phyloP scores from a whole-genome alignment of 305 asterid genomes.

The Fraxinus angustifolia region DNA sequence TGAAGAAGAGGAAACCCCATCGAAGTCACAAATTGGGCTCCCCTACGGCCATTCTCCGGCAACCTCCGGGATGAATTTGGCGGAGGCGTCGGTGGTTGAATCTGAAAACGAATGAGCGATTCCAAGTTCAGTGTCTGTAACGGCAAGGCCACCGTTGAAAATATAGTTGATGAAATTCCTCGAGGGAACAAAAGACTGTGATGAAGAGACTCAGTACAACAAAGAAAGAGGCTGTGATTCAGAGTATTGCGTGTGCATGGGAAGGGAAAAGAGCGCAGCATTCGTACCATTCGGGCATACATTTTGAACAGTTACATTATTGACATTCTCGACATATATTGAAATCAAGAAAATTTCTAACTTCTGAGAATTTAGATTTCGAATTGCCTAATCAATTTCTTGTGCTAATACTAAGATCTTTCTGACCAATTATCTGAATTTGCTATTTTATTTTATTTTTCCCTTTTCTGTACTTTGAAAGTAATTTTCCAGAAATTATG shows the following conservation, averaged over 20 bases:
- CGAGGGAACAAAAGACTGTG: conserved; percentile 59
- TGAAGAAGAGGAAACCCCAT: neutral
- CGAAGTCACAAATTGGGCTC: conserved; percentile 13
- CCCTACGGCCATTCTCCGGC: conserved; percentile 24
- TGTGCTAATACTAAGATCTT: neutral
- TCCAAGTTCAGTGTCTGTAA: neutral
- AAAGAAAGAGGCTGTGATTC: conserved; percentile 36
- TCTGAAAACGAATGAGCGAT: conserved; percentile 5
- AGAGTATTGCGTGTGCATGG: conserved; percentile 46
- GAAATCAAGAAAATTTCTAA: neutral
- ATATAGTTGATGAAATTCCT: conserved; percentile 72
- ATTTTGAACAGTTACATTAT: conserved; percentile 29
- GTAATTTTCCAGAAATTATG: neutral
- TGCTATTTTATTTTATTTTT: neutral
- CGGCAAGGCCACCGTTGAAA: conserved; percentile 38
- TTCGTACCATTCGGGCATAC: conserved; percentile 42
- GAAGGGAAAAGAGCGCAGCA: conserved; percentile 35
- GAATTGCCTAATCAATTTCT: neutral
- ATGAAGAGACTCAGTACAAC: conserved; percentile 35
- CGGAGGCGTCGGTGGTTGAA: conserved; percentile 68
- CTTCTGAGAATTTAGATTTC: neutral
- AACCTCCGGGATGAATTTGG: conserved; percentile 58
- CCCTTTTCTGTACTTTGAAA: neutral
- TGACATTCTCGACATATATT: conserved; percentile 31
- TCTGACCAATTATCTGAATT: neutral